These are phyloP conservation scores for Phialocephala sp. DNA, from an alignment of 2,329 filamentous ascomycete species.

Conservation along the genomic window DNA sequence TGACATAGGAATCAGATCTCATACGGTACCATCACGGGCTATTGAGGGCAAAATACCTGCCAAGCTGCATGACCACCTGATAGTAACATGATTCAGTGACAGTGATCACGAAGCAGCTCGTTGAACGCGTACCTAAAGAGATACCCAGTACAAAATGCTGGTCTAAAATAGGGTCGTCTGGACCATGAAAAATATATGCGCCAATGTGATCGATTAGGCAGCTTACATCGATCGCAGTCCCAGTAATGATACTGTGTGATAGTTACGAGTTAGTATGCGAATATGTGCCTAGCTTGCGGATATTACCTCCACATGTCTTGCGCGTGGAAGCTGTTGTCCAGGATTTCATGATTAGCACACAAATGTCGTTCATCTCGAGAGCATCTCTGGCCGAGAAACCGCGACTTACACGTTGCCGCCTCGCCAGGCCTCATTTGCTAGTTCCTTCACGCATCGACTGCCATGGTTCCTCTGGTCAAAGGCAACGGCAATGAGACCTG, in stretches of 20 bases:
- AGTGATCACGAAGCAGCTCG: slow-evolving; percentile 69
- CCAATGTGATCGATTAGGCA: slow-evolving; percentile 78
- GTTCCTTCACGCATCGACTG: slow-evolving; percentile 66
- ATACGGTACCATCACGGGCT: neutral
- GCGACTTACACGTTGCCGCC: slow-evolving; percentile 61
- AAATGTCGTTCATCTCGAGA: too few species aligned
- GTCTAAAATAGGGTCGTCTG: slow-evolving; percentile 52
- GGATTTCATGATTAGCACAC: too few species aligned
- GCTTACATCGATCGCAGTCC: slow-evolving; percentile 76
- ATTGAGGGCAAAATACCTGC: slow-evolving; percentile 57
- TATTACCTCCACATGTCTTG: slow-evolving; percentile 80
- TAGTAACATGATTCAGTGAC: slow-evolving; percentile 2
- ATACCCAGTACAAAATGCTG: slow-evolving; percentile 81
- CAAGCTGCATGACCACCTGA: slow-evolving; percentile 76
- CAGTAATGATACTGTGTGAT: slow-evolving; percentile 64
- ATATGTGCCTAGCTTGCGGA: neutral
- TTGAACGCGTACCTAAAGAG: slow-evolving; percentile 84
- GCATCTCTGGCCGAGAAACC: too few species aligned
- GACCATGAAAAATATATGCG: slow-evolving; percentile 71
- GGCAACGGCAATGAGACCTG: slow-evolving; percentile 75
- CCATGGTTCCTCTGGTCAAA: slow-evolving; percentile 98
- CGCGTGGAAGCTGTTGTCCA: slow-evolving; percentile 63
- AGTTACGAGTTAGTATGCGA: neutral
- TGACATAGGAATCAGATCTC: slow-evolving; percentile 3
- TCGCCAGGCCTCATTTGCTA: slow-evolving; percentile 78